Conservation (phyloP, 768 basidiomycete species). For the Rubroboletus satanas region DNA sequence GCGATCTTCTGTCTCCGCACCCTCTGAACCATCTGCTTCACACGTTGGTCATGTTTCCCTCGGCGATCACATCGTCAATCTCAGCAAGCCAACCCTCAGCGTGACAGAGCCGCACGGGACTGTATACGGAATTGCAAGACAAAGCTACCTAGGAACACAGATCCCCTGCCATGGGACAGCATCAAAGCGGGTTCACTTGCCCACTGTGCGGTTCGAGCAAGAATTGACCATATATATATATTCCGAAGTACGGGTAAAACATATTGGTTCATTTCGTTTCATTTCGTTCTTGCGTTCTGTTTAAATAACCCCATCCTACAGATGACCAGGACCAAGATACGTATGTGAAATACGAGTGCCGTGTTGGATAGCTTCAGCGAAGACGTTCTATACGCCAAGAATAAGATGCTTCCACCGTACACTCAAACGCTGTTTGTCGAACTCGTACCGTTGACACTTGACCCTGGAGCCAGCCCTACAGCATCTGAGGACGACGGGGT, state of each 20-base stretch:
- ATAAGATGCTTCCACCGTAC: constrained; percentile 59
- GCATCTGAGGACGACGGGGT: no score
- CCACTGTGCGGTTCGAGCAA: constrained; percentile 77
- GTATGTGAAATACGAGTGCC: constrained; percentile 66
- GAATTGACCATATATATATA: constrained; percentile 64
- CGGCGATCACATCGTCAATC: no score
- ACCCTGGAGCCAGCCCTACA: no score
- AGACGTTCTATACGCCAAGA: constrained; percentile 65
- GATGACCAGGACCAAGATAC: constrained; percentile 50
- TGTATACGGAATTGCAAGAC: no score
- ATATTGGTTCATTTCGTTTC: constrained; percentile 44
- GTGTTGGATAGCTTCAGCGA: constrained; percentile 76
- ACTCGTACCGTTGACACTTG: constrained; percentile 55
- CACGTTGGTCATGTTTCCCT: no score
- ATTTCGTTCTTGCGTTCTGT: neutral
- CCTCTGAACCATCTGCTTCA: no score
- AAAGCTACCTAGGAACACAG: no score
- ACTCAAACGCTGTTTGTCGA: constrained; percentile 72
- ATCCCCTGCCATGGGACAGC: constrained; percentile 25
- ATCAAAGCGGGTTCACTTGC: constrained; percentile 53
- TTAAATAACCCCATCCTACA: constrained; percentile 15
- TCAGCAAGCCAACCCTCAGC: no score
- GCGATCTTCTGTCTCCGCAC: no score
- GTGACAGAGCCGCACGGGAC: no score
- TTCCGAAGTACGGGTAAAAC: constrained; percentile 72